phyloP scores from a whole-genome alignment of 2,329 filamentous ascomycete species.

The Scedosporium boydii region DNA sequence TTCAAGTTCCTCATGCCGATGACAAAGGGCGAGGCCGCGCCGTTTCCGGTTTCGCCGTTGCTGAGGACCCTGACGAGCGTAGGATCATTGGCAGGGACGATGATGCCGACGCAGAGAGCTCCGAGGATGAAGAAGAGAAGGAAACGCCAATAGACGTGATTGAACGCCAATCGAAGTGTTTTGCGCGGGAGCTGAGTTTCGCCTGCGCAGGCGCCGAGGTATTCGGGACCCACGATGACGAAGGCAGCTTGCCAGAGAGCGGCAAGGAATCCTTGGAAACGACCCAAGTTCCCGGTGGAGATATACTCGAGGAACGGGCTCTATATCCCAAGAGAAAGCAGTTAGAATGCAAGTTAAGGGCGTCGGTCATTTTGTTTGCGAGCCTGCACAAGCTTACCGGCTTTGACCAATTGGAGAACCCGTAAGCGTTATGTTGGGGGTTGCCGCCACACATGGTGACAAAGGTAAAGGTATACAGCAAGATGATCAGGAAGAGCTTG shows the following conservation, averaged over 20 bases:
- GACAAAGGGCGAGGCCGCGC: slow-evolving; percentile 53
- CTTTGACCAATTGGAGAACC: slow-evolving; percentile 59
- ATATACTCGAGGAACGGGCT: slow-evolving; percentile 39
- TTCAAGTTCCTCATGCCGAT: slow-evolving; percentile 63
- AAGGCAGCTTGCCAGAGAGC: slow-evolving; percentile 57
- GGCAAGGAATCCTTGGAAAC: slow-evolving; percentile 60
- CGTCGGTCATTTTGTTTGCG: too few relatives aligned
- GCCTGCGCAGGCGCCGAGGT: slow-evolving; percentile 59
- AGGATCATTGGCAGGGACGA: slow-evolving; percentile 54
- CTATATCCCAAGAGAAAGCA: too few relatives aligned
- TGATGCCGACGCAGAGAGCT: slow-evolving; percentile 54
- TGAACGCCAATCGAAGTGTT: slow-evolving; percentile 59
- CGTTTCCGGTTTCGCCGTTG: slow-evolving; percentile 38
- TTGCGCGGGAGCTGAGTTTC: slow-evolving; percentile 55
- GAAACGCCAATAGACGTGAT: slow-evolving; percentile 63
- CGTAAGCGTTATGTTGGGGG: slow-evolving; percentile 55
- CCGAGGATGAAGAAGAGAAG: slow-evolving; percentile 52
- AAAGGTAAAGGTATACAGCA: slow-evolving; percentile 64
- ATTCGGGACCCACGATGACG: slow-evolving; percentile 57
- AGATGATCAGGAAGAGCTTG: slow-evolving; percentile 57
- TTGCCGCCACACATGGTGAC: slow-evolving; percentile 73
- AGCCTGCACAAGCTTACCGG: too few relatives aligned
- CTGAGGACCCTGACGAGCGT: slow-evolving; percentile 34
- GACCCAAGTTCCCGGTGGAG: slow-evolving; percentile 50
- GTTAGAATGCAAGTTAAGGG: too few relatives aligned